Evolutionary conservation across 352 stramenopile genomes (phyloP), one percentile per base, ranked within the genome.

Genomic region (Saprolegnia diclina): DNA sequence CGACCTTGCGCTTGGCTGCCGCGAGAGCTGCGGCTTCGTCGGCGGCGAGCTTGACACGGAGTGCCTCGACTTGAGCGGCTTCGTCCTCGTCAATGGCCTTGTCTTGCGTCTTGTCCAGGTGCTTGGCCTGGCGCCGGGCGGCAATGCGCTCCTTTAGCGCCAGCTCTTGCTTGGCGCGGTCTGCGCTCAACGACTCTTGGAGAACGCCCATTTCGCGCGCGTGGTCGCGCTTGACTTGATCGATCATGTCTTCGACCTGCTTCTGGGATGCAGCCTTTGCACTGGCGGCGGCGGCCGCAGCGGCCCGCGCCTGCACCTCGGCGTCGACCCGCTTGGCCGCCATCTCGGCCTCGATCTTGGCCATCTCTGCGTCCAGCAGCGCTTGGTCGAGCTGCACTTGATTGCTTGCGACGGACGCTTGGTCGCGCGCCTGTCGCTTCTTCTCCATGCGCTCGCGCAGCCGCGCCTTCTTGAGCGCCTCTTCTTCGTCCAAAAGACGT

Each of bases 91-190:
- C 29, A 4, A 52, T 18, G 29, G 21, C 24, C 63, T 21, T 71
- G n/a, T 76, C 73, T n/a, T 68, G 48, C 11, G 45, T 68, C 37
- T 46, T 71, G 16, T 21, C 67, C 16, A 32, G 72, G 65, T 78
- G 71, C 45, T 85, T 86, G n/a, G 76, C 73, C 37, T 75, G 73
- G 13, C 48, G 63, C 16, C 63, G 63, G 3, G 63, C 44, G 7
- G 79, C 79, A 19, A 90, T 85, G 0, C 82, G 74, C 40, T 90
- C 80, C 13, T 87, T 73, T 13, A 87, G 53, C 1, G 74, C 72
- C 21, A 73, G 74, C 56, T 90, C 80, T 74, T 90, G 79, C 37
- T 79, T 73, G 62, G 80, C 75, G 14, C 74, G 73, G 65, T 84
- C 79, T 16, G 67, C 54, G 42, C 74, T 73, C 4, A 83, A 55